Base-by-base conservation (phyloP, 768 basidiomycete species). In the Tephrocybe sp. region DNA sequence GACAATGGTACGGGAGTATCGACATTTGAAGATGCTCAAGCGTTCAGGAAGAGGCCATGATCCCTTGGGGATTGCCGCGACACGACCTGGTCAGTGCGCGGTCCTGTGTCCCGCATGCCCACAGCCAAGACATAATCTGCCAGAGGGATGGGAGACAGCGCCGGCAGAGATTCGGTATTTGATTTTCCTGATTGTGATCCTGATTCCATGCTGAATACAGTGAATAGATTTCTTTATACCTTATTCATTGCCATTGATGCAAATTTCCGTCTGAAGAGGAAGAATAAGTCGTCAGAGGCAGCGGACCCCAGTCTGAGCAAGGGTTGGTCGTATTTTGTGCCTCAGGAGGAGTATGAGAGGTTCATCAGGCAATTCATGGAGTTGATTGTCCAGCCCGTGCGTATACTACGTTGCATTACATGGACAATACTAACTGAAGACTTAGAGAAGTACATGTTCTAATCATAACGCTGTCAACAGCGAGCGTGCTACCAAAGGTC, bases 11-110 rank as follows among this genome's bases (percentile, higher is more conserved):
- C 48, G 55, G 0, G 33, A 61, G 27, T 71, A 50, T 33, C 48
- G 58, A 0, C 60, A 67, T 43, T 24, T 69, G 4, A 52, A 59
- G 40, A 57, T 60, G 57, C 47, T 68, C 43, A 54, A 65, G 53
- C 49, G 63, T 6, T 44, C 57, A 36, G 55, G 27, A 5, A 5
- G 27, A 5, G 11, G 27, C 27, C 27, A 29, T 11, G 11, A 29
- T 29, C 27, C 11, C 6, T 5, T 11, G 5, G 27, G 27, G 5
- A 29, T 11, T 29, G 27, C 27, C 11, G 27, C 27, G 6, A 29
- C 27, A 5, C 5, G 11, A 29, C 27, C 27, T 29, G 27, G 27
- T 5, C 6, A 29, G 11, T 29, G 11, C 11, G 27, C 27, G 5
- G 27, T 29, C 11, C 27, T 29, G 6, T 29, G 27, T 11, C 27